These are phyloP conservation scores for Mucor racemosus DNA, from an alignment of 371 early-diverging fungal genomes.

Conservation along the genomic window DNA sequence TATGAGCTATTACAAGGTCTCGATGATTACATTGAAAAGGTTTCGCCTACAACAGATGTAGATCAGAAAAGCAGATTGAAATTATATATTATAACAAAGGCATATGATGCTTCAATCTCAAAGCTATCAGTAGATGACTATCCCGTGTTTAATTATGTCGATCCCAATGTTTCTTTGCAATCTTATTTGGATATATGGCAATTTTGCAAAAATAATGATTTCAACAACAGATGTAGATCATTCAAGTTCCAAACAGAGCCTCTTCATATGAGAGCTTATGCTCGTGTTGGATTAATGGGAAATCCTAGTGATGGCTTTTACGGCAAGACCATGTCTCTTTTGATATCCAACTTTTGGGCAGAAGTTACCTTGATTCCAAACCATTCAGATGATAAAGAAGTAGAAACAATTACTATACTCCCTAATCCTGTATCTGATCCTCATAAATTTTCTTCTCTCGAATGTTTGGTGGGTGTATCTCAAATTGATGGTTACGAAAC, in stretches of 20 bases:
- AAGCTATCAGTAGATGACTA: not conserved
- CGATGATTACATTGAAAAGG: conserved; percentile 16
- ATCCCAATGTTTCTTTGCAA: conserved; percentile 5
- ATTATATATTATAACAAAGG: not conserved
- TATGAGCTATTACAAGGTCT: conserved; percentile 8
- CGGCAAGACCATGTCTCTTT: conserved; percentile 68
- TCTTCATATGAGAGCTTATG: conserved; percentile 53
- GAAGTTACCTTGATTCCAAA: conserved; percentile 64
- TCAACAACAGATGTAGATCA: not conserved
- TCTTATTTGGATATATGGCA: conserved; percentile 25
- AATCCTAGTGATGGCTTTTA: conserved; percentile 77
- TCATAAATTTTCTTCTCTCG: conserved; percentile 45
- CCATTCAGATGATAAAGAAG: conserved; percentile 11
- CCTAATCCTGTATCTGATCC: conserved; percentile 56
- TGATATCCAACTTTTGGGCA: conserved; percentile 72
- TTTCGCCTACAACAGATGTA: not conserved
- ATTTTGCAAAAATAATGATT: conserved; percentile 14
- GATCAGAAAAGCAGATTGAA: not conserved
- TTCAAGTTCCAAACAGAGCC: conserved; percentile 24
- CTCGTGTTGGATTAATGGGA: conserved; percentile 74
- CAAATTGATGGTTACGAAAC: conserved; percentile 65
- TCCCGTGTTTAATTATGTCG: conserved; percentile 4
- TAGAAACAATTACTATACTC: conserved; percentile 42
- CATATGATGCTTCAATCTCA: not conserved
- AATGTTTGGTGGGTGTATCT: conserved; percentile 40